A percentile compares a stretch with the other conserved stretches of the same genome.
Conservation (phyloP, 1,284 basidiomycete genomes). For the Lignosus rhinocerotis region DNA sequence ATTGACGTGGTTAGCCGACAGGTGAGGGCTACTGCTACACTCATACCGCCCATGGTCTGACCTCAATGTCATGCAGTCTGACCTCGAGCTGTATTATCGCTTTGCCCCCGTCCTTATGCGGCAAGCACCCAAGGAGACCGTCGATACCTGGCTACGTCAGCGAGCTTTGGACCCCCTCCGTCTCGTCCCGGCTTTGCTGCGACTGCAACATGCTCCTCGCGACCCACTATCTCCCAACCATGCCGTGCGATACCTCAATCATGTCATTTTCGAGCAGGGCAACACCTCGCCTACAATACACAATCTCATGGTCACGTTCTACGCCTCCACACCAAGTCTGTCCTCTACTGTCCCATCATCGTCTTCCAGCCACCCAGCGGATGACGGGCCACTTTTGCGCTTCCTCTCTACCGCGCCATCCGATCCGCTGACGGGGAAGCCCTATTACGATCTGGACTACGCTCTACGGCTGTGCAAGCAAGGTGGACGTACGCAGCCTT, state of each 20-base stretch:
- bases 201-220: slow-evolving; percentile 69
- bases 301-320: slow-evolving; percentile 91
- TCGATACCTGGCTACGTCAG: slow-evolving; percentile 91
- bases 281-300: slow-evolving; percentile 88
- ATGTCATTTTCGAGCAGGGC: slow-evolving; percentile 79
- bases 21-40: slow-evolving; percentile 42
- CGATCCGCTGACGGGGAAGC: slow-evolving; percentile 81
- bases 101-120: slow-evolving; percentile 89
- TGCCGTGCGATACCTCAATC: slow-evolving; percentile 85
- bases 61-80: slow-evolving; percentile 45
- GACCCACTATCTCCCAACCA: slow-evolving; percentile 79
- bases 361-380: slow-evolving; percentile 46
- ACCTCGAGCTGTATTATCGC: slow-evolving; percentile 91
- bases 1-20: slow-evolving; percentile 87
- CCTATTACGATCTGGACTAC: slow-evolving; percentile 97
- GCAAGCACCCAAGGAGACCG: slow-evolving; percentile 83
- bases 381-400: slow-evolving; percentile 81
- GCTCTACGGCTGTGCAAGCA: slow-evolving; percentile 90
- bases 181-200: slow-evolving; percentile 88
- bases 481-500: slow-evolving; percentile 81
- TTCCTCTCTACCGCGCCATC: slow-evolving; percentile 86
- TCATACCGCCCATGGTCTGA: not conserved
- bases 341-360: slow-evolving; percentile 30
- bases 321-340: slow-evolving; percentile 54
- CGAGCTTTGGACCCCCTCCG: slow-evolving; percentile 78